Evolutionary conservation across 306 rosid species (phyloP).

Genomic region (Quercus alba): DNA sequence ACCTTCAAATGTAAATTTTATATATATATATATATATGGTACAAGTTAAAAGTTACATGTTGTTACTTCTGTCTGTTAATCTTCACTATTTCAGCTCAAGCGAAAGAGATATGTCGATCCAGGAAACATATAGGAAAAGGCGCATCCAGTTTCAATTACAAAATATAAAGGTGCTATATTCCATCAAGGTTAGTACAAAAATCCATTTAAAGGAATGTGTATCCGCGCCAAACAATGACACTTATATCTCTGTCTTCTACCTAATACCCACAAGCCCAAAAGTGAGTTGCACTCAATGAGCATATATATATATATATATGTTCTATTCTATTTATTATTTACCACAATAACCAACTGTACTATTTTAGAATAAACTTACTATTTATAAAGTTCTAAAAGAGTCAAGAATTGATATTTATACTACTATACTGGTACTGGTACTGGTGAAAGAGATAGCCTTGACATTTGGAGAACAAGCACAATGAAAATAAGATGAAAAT

Average conservation of each 20-base stretch:
- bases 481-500: not conserved
- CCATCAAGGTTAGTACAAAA: conserved; percentile 40
- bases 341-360: conserved; percentile 2
- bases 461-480: conserved; percentile 6
- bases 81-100: conserved; percentile 10
- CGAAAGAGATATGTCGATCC: not conserved
- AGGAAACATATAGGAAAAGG: conserved; percentile 2
- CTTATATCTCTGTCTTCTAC: conserved; percentile 56
- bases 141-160: not conserved
- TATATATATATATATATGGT: not conserved
- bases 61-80: conserved; percentile 7
- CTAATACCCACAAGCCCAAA: conserved; percentile 52
- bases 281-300: conserved; percentile 74
- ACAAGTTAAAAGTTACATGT: not conserved
- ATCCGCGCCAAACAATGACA: conserved; percentile 33
- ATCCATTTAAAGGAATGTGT: conserved; percentile 38
- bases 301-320: not conserved
- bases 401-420: not conserved
- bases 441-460: conserved; percentile 25
- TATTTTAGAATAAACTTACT: conserved; percentile 11
- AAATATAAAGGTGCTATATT: conserved; percentile 45
- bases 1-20: not conserved
- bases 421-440: too few species aligned
- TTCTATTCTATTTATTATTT: conserved; percentile 16
- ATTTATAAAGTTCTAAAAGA: conserved; percentile 1